Evolutionary conservation across 768 basidiomycete species (phyloP).

Genomic region (Xanthoconium stramineum): DNA sequence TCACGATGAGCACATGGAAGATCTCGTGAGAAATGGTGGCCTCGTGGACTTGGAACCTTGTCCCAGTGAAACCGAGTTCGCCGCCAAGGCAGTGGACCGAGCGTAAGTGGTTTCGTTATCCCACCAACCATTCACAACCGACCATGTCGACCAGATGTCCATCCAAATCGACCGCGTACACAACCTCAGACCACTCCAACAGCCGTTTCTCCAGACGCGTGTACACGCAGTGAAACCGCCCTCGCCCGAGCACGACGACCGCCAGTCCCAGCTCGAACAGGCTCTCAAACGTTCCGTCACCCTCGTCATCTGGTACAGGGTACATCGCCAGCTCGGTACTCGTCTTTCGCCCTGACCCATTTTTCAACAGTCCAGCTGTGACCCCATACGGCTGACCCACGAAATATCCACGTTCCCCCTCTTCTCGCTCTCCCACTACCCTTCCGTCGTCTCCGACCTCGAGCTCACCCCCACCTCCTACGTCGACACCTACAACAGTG

Average conservation of each 20-base stretch:
- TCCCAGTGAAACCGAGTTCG: slow-evolving; percentile 12
- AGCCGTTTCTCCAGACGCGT: slow-evolving; percentile 14
- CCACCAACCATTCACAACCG: neutral
- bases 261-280: slow-evolving; percentile 33
- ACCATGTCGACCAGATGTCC: slow-evolving; percentile 15
- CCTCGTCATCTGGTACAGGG: slow-evolving; percentile 70
- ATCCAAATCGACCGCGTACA: slow-evolving; percentile 29
- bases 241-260: slow-evolving; percentile 21
- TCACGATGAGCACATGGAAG: neutral
- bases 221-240: slow-evolving; percentile 6
- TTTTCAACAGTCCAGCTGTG: slow-evolving; percentile 40
- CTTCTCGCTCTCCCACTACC: slow-evolving; percentile 55
- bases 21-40: slow-evolving; percentile 15
- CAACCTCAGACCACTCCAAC: slow-evolving; percentile 11
- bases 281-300: slow-evolving; percentile 54
- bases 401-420: slow-evolving; percentile 62
- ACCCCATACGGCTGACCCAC: slow-evolving; percentile 57
- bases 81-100: slow-evolving; percentile 13
- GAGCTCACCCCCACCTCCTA: slow-evolving; percentile 50
- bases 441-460: slow-evolving; percentile 52
- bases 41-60: slow-evolving; percentile 19
- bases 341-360: slow-evolving; percentile 3
- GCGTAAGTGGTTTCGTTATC: slow-evolving; percentile 1
- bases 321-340: slow-evolving; percentile 20
- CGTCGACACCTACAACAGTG: slow-evolving; percentile 57